Base-by-base conservation (phyloP, 1,139 yeast genomes). In the Geotrichum cucujoidarum region DNA sequence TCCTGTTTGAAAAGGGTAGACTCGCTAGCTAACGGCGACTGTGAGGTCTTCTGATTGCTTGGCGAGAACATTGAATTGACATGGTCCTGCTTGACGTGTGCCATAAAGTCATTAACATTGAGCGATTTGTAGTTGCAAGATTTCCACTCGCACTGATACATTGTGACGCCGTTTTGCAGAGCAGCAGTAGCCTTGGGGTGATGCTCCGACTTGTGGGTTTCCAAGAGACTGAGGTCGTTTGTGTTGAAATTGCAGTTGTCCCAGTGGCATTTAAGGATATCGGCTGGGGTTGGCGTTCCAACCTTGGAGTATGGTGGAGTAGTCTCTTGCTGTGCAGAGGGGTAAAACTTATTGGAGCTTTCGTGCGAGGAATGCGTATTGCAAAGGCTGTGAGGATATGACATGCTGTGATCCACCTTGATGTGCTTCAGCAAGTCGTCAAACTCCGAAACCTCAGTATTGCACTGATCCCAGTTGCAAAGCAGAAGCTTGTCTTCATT, bases 81-180 rank as follows among this genome's bases (percentile, higher is more conserved):
- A 55, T 80, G 84, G 40, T 73, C 75, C 13, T 73, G 66, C 45
- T 78, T 76, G 48, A 86, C 72, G 65, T 87, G 95, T 43, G 73
- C 68, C 17, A 84, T 65, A 37, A 87, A 68, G 2, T 75, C 64
- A 36, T 77, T 68, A 38, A 81, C 61, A 56, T 80, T 79, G 18
- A 67, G 60, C 36, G 83, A 73, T 37, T 71, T 67, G 59, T 71
- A 83, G 45, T 74, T 69, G 71, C 95, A 87, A 48, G 79, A 73
- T 52, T 71, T 68, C 95, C 95, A 86, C 61, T 81, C 87, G 68
- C 95, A 87, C 44, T 68, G 77, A 57, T 53, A 66, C 45, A 53
- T 55, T 33, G 52, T 53, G 36, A 49, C 50, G 32, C 29, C 54
- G 38, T 45, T 49, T 17, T 43, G 40, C 22, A 38, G 51, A 11